Conservation (phyloP, 225 moss, liverwort and hornwort species). For the Polytrichum commune region DNA sequence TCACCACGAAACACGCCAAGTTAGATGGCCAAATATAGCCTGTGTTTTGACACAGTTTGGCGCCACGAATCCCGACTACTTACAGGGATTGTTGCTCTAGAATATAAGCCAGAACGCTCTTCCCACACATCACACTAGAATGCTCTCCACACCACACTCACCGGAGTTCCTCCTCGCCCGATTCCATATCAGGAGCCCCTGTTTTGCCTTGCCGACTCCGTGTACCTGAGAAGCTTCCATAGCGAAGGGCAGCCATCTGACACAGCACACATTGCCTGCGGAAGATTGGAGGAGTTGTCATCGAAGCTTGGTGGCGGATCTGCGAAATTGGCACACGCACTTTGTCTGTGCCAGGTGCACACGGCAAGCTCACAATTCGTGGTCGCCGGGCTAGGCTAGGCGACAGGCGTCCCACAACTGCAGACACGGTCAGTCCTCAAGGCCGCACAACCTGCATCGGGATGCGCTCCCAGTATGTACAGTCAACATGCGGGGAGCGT, state of each 20-base stretch:
- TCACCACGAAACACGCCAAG: too few species aligned
- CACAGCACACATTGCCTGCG: not conserved
- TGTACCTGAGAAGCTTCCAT: not conserved
- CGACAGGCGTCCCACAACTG: not conserved
- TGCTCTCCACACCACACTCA: not conserved
- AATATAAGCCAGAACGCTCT: not conserved
- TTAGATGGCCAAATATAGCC: too few species aligned
- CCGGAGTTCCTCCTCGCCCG: not conserved
- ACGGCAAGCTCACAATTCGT: not conserved
- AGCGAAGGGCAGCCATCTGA: not conserved
- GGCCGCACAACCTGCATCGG: not conserved
- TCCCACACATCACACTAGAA: not conserved
- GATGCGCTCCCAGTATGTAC: not conserved
- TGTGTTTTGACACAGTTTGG: too few species aligned
- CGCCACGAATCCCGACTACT: too few species aligned
- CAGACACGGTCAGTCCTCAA: not conserved
- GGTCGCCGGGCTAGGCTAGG: not conserved
- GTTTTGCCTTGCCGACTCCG: too few species aligned
- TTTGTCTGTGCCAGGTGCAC: not conserved
- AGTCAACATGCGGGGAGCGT: too few species aligned
- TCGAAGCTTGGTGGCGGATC: not conserved
- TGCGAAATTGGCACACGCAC: not conserved
- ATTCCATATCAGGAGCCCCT: not conserved
- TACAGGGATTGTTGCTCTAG: too few species aligned
- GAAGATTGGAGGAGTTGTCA: not conserved